Conservation (phyloP, 805 yeast species). For the Scheffersomyces lignosus region DNA sequence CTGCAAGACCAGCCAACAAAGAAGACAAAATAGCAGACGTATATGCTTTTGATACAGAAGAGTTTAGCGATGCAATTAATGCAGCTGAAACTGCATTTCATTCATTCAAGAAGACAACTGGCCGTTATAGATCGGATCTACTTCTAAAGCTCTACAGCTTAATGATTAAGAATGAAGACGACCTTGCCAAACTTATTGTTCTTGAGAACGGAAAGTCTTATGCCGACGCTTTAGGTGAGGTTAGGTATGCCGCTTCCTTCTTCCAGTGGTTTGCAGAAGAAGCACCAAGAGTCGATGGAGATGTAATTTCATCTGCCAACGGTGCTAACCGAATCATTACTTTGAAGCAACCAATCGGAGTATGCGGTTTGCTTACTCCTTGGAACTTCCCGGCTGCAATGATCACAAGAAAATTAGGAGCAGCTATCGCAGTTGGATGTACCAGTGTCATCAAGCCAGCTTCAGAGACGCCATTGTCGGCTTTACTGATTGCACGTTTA, state of each 20-base stretch:
- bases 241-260: conserved; percentile 66
- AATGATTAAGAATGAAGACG: conserved; percentile 58
- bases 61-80: conserved; percentile 55
- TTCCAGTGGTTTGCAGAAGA: conserved; percentile 90
- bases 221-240: conserved; percentile 72
- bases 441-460: conserved; percentile 79
- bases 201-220: conserved; percentile 75
- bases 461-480: conserved; percentile 70
- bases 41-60: conserved; percentile 51
- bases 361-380: conserved; percentile 76
- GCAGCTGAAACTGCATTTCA: conserved; percentile 56
- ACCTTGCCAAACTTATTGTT: conserved; percentile 63
- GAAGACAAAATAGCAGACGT: conserved; percentile 50
- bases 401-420: conserved; percentile 74
- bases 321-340: conserved; percentile 53
- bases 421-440: conserved; percentile 80
- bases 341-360: conserved; percentile 76
- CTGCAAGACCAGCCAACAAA: conserved; percentile 51
- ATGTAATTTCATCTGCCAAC: conserved; percentile 56
- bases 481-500: conserved; percentile 63
- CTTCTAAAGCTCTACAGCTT: conserved; percentile 53
- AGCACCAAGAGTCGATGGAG: conserved; percentile 73
- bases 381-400: conserved; percentile 85
- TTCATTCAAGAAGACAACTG: conserved; percentile 51
- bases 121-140: conserved; percentile 55